These are phyloP conservation scores for Oryza rufipogon DNA, from an alignment of 176 grass and related monocot species.

Conservation along the genomic window DNA sequence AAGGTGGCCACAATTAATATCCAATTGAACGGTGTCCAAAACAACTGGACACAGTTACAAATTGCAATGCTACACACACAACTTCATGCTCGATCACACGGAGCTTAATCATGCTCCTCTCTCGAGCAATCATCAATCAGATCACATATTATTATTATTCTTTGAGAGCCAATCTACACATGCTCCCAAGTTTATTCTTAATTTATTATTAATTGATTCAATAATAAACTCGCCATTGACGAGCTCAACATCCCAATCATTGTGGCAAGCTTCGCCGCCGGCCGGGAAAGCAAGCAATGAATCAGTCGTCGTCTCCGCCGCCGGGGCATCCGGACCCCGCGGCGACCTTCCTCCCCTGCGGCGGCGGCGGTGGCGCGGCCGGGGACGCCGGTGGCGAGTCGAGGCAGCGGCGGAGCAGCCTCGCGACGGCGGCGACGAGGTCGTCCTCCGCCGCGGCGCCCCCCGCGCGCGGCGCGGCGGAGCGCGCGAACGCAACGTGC, in stretches of 20 bases:
- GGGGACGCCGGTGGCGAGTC: constrained; percentile 60
- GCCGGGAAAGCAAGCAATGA: not conserved
- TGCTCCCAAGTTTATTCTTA: constrained; percentile 33
- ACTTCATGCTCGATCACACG: constrained; percentile 57
- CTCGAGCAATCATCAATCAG: constrained; percentile 51
- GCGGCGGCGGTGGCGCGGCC: not conserved
- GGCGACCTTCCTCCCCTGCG: constrained; percentile 42
- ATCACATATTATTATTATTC: constrained; percentile 19
- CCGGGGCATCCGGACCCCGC: constrained; percentile 26
- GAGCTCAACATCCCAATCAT: constrained; percentile 15
- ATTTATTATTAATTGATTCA: not conserved
- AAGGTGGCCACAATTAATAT: not conserved
- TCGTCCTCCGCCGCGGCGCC: constrained; percentile 44
- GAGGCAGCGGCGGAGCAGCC: constrained; percentile 68
- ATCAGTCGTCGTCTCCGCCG: constrained; percentile 35
- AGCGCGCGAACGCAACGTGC: constrained; percentile 58
- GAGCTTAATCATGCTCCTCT: constrained; percentile 24
- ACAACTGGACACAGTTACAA: not conserved
- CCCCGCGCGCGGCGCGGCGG: constrained; percentile 13
- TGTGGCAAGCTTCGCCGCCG: not conserved
- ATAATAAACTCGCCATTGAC: not conserved
- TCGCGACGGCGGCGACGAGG: constrained; percentile 65
- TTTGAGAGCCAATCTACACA: not conserved
- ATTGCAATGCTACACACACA: not conserved
- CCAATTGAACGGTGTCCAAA: not conserved